Percentiles rank a stretch among this genome's conserved stretches.
Evolutionary conservation across 2,329 filamentous ascomycete species (phyloP).

Genomic region (Penicillium sp.): DNA sequence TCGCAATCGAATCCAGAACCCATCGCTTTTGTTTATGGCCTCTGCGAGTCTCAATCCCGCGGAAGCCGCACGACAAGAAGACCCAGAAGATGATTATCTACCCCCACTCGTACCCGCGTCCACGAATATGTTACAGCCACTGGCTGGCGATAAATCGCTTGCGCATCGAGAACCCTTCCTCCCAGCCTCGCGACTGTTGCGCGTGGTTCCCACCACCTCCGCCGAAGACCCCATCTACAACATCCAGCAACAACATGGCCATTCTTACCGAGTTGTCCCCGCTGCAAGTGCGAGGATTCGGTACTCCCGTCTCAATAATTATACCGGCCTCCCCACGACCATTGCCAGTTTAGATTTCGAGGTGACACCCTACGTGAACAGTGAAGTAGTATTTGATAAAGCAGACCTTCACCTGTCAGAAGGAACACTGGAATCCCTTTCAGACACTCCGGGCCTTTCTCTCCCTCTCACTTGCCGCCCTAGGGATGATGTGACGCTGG

Average conservation of each 20-base stretch:
- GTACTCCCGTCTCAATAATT: slow-evolving; percentile 55
- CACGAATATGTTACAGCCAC: slow-evolving; percentile 60
- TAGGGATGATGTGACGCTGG: slow-evolving; percentile 60
- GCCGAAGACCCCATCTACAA: slow-evolving; percentile 56
- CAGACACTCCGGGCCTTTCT: slow-evolving; percentile 37
- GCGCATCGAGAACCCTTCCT: slow-evolving; percentile 56
- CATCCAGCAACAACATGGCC: slow-evolving; percentile 57
- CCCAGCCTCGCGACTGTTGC: slow-evolving; percentile 61
- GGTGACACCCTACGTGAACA: slow-evolving; percentile 56
- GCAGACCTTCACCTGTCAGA: slow-evolving; percentile 53
- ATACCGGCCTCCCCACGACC: slow-evolving; percentile 50
- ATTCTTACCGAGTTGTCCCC: slow-evolving; percentile 59
- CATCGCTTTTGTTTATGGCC: slow-evolving; percentile 59
- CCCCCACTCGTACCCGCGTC: slow-evolving; percentile 60
- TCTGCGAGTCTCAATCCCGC: slow-evolving; percentile 51
- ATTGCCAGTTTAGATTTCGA: slow-evolving; percentile 61
- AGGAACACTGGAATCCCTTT: slow-evolving; percentile 52
- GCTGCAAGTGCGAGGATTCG: slow-evolving; percentile 61
- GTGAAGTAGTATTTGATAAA: slow-evolving; percentile 54
- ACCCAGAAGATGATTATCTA: slow-evolving; percentile 56
- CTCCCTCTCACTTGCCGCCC: slow-evolving; percentile 52
- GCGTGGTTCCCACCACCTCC: slow-evolving; percentile 57
- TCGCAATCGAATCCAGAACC: slow-evolving; percentile 59
- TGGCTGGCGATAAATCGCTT: slow-evolving; percentile 55
- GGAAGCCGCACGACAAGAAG: slow-evolving; percentile 40